Evolutionary conservation across 1,284 basidiomycete genomes (phyloP).

Genomic region (Coniferiporia sulphurascens): DNA sequence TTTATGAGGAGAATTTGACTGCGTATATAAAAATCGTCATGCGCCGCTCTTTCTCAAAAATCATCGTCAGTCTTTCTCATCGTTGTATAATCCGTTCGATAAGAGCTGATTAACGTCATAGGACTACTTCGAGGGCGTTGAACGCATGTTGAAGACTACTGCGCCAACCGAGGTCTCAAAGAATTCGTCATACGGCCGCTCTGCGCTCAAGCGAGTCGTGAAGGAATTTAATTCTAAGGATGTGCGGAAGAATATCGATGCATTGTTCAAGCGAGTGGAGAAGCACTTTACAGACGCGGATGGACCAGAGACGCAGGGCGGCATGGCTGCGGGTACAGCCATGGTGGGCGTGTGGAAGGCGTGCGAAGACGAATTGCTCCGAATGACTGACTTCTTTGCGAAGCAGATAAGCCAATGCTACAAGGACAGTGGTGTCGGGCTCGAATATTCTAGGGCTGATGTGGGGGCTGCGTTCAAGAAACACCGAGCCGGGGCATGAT

Average conservation of each 20-base stretch:
- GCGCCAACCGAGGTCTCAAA: conserved; percentile 76
- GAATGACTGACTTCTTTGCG: conserved; percentile 65
- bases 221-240: conserved; percentile 89
- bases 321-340: conserved; percentile 58
- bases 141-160: conserved; percentile 78
- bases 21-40: conserved; percentile 88
- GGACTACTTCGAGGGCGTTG: conserved; percentile 95
- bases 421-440: conserved; percentile 56
- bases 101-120: conserved; percentile 29
- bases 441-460: conserved; percentile 76
- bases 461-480: conserved; percentile 74
- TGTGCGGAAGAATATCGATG: conserved; percentile 81
- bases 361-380: conserved; percentile 76
- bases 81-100: neutral
- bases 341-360: conserved; percentile 84
- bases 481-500: conserved; percentile 36
- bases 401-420: conserved; percentile 76
- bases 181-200: conserved; percentile 74
- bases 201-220: conserved; percentile 76
- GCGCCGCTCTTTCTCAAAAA: conserved; percentile 79
- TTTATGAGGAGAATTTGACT: conserved; percentile 84
- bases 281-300: conserved; percentile 92
- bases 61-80: conserved; percentile 61
- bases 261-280: conserved; percentile 86
- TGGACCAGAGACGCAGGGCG: conserved; percentile 53